Base-by-base conservation (phyloP, 1,139 yeast genomes). In the Meyerozyma guilliermondii region DNA sequence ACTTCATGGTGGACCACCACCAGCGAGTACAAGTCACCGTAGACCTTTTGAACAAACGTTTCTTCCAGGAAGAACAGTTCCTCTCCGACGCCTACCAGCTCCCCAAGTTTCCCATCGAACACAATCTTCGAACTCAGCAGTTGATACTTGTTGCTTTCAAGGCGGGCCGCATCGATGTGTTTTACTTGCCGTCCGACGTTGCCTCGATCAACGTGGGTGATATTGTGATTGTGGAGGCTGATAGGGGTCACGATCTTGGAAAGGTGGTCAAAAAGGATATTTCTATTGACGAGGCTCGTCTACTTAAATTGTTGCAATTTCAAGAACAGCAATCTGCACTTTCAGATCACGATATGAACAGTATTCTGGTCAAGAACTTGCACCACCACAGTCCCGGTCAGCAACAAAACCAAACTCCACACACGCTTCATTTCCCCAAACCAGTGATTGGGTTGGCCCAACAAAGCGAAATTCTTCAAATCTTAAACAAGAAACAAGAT, bases 151-250 rank as follows among this genome's bases (percentile, higher is more conserved):
- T 91, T 26, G 83, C 87, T 44, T 86, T 92, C 65, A 92, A 94
- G 61, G 85, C 88, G 23, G 92, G 95, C 9, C 76, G 96, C 47
- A 68, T 86, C 47, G 98, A 92, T 59, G 86, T 91, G 3, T 82
- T 88, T 51, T 83, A 84, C 53, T 66, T 83, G 13, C 83, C 91
- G 2, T 64, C 67, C 17, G 54, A 57, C 40, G 46, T 18, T 59
- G 58, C 16, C 46, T 53, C n/a, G 8, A 16, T 48, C 17, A 68
- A 74, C 39, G 65, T 78, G 14, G 86, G 87, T 23, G 97, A 89
- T 59, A 74, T 89, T 58, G 96, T 92, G 11, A 83, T 91, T 51
- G 96, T 91, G 31, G 98, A 92, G 61, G 98, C 98, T n/a, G 98
- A 92, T 60, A 74, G 98, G 40, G 98, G 98, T 35, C 74, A 86